Evolutionary conservation across 495 filamentous ascomycete species (phyloP), one percentile per base, ranked within the genome.

Genomic region (Aspergillus taichungensis): DNA sequence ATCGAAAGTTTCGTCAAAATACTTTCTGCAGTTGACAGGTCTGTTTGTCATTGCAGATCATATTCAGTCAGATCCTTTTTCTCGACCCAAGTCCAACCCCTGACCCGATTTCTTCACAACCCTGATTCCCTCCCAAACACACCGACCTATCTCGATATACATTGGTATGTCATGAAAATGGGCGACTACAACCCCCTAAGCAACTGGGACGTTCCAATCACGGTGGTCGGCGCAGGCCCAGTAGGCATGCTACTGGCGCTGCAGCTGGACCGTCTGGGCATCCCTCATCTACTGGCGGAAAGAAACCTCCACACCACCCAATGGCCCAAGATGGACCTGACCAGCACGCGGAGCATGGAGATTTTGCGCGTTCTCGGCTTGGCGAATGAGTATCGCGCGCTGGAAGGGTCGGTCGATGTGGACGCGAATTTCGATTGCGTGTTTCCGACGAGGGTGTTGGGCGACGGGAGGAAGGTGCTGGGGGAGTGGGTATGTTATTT

Each of bases 241-340:
- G 50, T 58, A 6, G 60, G 60, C 35, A 35, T 64, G 42, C 13
- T 64, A 0, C 35, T 51, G 6, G 59, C 61, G 4, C 41, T 33
- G 24, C 40, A 43, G 27, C 52, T 60, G 1, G 43, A 47, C 9
- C 44, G 31, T 5, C 47, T 47, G 14, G 49, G 49, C 32, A 43
- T 60, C 13, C 38, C 35, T 11, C 55, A 35, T 24, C 9, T 53
- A 10, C 27, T 63, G 0, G 39, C 32, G 6, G 59, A 62, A 35
- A 13, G 37, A 10, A 55, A 57, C 30, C 11, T 13, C 1, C 31
- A 47, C 10, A 65, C 59, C 24, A 64, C 61, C 34, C 52, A 50
- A 40, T 61, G 60, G 56, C 58, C 55, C 3, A 68, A 66, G 39
- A 63, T 66, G 62, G 64, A 66, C 44, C 18, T 63, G 3, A 64